Base-by-base conservation (phyloP, 306 rosid genomes). In the Erythrophleum fordii region DNA sequence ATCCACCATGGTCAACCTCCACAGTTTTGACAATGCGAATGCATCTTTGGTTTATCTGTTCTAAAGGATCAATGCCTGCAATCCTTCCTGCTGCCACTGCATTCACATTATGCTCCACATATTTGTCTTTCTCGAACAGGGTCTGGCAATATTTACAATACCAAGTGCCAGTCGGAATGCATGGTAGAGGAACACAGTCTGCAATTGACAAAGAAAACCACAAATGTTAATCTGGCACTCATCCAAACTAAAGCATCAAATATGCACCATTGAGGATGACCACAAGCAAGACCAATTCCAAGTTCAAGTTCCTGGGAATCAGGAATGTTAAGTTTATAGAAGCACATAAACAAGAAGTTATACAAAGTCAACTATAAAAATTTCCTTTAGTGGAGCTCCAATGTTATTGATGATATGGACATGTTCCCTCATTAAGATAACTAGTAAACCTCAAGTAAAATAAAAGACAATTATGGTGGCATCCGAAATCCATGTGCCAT, bases 121-220 rank as follows among this genome's bases (percentile, higher is more conserved):
- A 84, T 85, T 79, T 91, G 66, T 91, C 94, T n/a, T 67, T 86
- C 51, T 75, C 89, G 52, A 89, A 90, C 73, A 85, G 25, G 82
- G 82, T 87, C 84, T 87, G 93, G 87, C 99, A 96, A 78, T 88
- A 83, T 80, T 86, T 93, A 85, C 99, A 96, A 86, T 91, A 96
- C 99, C 99, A 93, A 75, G 89, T 71, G 42, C 89, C 98, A 80
- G 62, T 84, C 1, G 98, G 93, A 45, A 89, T 56, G 42, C 73
- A 60, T 73, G 90, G 84, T 52, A 93, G 85, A 84, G 92, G 89
- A 73, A 95, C 86, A 79, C 99, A 96, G 28, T 86, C 99, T 96
- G 93, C 66, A 82, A 85, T 88, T 41, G 59, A 25, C 59, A 51
- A 78, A 42, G 46, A 52, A 8, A 22, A 42, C 80, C 31, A 11